Base-by-base conservation (phyloP, 768 basidiomycete species). In the Serendipita indica region DNA sequence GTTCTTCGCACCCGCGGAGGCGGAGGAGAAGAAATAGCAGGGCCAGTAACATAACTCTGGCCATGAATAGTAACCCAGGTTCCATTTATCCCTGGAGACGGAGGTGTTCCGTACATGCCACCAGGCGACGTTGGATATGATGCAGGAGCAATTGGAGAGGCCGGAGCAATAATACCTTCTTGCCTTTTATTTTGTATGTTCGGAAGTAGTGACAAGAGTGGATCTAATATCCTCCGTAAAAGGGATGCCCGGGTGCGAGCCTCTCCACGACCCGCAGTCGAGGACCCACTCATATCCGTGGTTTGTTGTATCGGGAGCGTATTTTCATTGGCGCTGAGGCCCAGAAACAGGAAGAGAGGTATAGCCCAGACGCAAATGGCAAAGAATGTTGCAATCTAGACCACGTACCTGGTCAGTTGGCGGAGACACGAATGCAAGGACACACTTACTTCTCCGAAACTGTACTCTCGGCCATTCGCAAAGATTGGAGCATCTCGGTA, bases 241-340 rank as follows among this genome's bases (percentile, higher is more conserved):
- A 71, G 65, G 12, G 69, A 57, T 16, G 56, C 39, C 2, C 60
- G 56, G 16, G 37, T 33, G 7, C 22, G 49, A 7, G 22, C 20
- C n/a, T 25, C 3, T 3, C 49, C 20, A 49, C 33, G 18, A n/a
- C 58, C 28, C 7, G 32, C 39, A 5, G 41, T 39, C 30, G 59
- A 30, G 1, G 35, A 5, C 2, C 39, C 2, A 37, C 20, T 12
- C 20, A 12, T n/a, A 16, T 54, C 49, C 32, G 56, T 39, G 20
- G 27, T 39, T 10, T 28, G 41, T 33, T 30, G 41, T 3, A 76
- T 75, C 3, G 96, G 96, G 14, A 98, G 77, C 1, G 93, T 89
- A 65, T 98, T 90, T 68, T 99, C 96, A 63, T 97, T 98, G 14
- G 96, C 94, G 62, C 89, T 93, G 57, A 99, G 74, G 66, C 91